Evolutionary conservation across 305 asterid species (phyloP).

Genomic region (Ilex paraguariensis): DNA sequence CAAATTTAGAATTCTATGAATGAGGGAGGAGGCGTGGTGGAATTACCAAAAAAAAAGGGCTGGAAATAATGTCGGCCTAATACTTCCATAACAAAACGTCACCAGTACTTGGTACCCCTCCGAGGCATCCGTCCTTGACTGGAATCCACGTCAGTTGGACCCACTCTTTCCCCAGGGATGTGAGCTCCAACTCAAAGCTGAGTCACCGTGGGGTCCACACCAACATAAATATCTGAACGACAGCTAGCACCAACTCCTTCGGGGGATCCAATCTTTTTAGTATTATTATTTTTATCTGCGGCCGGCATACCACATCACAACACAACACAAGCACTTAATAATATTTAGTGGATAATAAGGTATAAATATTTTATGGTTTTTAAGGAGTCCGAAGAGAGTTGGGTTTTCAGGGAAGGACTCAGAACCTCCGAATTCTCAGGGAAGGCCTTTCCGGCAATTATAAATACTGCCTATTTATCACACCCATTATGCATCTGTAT

Average conservation of each 20-base stretch:
- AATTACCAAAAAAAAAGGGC: too few relatives aligned
- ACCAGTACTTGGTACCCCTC: not conserved
- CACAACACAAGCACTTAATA: too few relatives aligned
- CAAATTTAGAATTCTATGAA: too few relatives aligned
- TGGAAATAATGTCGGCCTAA: too few relatives aligned
- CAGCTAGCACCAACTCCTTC: too few relatives aligned
- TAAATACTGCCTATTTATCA: conserved; percentile 38
- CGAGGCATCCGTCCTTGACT: not conserved
- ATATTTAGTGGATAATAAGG: not conserved
- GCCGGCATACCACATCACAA: too few relatives aligned
- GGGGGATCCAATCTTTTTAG: not conserved
- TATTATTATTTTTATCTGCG: too few relatives aligned
- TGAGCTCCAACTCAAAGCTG: conserved; percentile 11
- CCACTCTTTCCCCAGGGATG: not conserved
- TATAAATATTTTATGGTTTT: conserved; percentile 11
- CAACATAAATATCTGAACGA: not conserved
- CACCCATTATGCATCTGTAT: conserved; percentile 9
- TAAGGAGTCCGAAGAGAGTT: too few relatives aligned
- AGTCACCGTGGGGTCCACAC: conserved; percentile 17
- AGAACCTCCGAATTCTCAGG: conserved; percentile 53
- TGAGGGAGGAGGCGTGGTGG: too few relatives aligned
- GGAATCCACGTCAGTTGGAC: not conserved
- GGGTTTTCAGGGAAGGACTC: conserved; percentile 60
- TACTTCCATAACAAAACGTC: too few relatives aligned
- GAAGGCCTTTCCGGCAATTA: conserved; percentile 69